Evolutionary conservation across 495 filamentous ascomycete genomes (phyloP), one percentile per base, ranked within the genome.

Genomic region (Recurvomyces mirabilis): DNA sequence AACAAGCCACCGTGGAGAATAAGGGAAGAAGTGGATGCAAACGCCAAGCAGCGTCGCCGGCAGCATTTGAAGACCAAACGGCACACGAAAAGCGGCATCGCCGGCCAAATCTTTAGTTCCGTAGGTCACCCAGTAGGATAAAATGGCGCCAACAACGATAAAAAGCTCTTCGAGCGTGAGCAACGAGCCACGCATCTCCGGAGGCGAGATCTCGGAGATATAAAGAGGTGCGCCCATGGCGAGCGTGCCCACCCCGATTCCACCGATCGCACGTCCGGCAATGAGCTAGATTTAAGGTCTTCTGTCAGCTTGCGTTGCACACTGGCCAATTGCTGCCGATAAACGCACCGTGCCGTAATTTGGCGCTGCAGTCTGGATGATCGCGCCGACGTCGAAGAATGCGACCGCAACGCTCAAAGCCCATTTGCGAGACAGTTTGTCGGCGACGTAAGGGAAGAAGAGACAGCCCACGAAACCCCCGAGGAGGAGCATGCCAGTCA

Each of bases 231-330:
- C 38, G 4, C 34, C 34, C 58, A 63, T 56, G 15, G 60, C 58
- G 17, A 63, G 41, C 0, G 54, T 61, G 9, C 62, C 62, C 3
- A 61, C 52, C 3, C 57, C 61, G 17, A 65, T 56, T 0, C 62
- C 60, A 10, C 55, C 57, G 35, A 63, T 64, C 11, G 52, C 47
- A 11, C 61, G 29, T 1, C 55, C 61, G 9, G 33, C 33, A 17
- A 37, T n/a, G n/a, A n/a, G n/a, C n/a, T n/a, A n/a, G n/a, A n/a
- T n/a, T n/a, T n/a, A n/a, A n/a, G n/a, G n/a, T n/a, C n/a, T n/a
- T n/a, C n/a, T n/a, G n/a, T n/a, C n/a, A n/a, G n/a, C n/a, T n/a
- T n/a, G n/a, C n/a, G n/a, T n/a, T n/a, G n/a, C n/a, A n/a, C n/a
- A n/a, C n/a, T n/a, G n/a, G n/a, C n/a, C n/a, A n/a, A n/a, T n/a